Percentiles rank a stretch among this genome's conserved stretches.
Evolutionary conservation across 2,329 filamentous ascomycete species (phyloP).

Genomic region (Xylariaceae sp.): DNA sequence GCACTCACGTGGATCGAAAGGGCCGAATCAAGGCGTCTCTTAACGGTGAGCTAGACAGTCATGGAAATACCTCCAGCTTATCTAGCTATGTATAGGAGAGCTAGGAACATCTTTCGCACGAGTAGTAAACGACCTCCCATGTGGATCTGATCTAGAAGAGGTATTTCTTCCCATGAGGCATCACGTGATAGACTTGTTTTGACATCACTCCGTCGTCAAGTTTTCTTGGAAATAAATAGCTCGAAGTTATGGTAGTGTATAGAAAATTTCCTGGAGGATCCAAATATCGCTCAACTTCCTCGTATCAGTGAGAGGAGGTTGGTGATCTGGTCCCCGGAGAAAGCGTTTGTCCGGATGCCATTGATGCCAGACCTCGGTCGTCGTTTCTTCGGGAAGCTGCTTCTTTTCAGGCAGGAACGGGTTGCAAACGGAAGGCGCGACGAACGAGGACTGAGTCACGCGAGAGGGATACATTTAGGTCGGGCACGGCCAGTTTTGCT

Average conservation of each 20-base stretch:
- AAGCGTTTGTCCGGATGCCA: background rate
- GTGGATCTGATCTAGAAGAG: background rate
- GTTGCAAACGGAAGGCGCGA: no score
- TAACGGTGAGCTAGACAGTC: no score
- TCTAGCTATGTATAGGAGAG: background rate
- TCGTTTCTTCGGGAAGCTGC: background rate
- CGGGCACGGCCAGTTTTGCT: no score
- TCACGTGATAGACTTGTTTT: background rate
- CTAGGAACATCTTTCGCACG: background rate
- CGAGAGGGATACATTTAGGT: no score
- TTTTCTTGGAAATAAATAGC: background rate
- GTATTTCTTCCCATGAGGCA: background rate
- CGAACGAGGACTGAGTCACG: no score
- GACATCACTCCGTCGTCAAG: background rate
- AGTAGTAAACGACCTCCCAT: background rate
- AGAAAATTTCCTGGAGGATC: background rate
- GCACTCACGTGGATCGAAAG: no score
- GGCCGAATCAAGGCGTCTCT: no score
- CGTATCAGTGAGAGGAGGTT: background rate
- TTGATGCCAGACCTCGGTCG: background rate
- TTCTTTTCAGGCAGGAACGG: background rate
- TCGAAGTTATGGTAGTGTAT: background rate
- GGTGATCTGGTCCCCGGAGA: background rate
- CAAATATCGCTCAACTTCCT: background rate
- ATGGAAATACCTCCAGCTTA: no score